Evolutionary conservation across 2,329 filamentous ascomycete species (phyloP).

Genomic region (Pseudogymnoascus sp.): DNA sequence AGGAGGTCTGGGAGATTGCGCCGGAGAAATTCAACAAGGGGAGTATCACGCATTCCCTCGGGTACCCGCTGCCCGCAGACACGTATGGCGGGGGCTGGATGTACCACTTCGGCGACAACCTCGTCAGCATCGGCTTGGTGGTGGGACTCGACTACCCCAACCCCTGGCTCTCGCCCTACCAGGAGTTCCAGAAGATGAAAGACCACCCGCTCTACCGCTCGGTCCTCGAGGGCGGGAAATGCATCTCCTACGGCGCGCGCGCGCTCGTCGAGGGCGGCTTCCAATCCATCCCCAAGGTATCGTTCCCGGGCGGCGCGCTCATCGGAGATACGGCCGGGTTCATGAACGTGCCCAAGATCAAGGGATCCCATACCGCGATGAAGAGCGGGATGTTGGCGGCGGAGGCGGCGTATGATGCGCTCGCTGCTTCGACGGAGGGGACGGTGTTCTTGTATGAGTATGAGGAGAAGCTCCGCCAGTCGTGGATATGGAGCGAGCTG

Average conservation of each 20-base stretch:
- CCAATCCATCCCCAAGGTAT: slow-evolving; percentile 94
- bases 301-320: slow-evolving; percentile 89
- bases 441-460: slow-evolving; percentile 92
- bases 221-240: slow-evolving; percentile 91
- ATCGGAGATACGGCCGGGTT: slow-evolving; percentile 96
- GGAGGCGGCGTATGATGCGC: slow-evolving; percentile 75
- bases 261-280: slow-evolving; percentile 91
- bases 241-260: slow-evolving; percentile 90
- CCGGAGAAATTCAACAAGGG: slow-evolving; percentile 88
- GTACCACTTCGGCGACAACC: slow-evolving; percentile 98
- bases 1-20: slow-evolving; percentile 95
- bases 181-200: slow-evolving; percentile 98
- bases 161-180: slow-evolving; percentile 91
- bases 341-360: slow-evolving; percentile 96
- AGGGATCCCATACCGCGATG: slow-evolving; percentile 97
- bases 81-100: slow-evolving; percentile 98
- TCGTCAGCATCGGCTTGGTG: slow-evolving; percentile 85
- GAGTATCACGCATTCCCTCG: slow-evolving; percentile 80
- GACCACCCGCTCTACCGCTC: slow-evolving; percentile 84
- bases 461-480: slow-evolving; percentile 78
- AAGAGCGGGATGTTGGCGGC: slow-evolving; percentile 94
- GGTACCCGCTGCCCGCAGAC: slow-evolving; percentile 78
- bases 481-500: slow-evolving; percentile 87
- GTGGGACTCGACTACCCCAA: slow-evolving; percentile 93
- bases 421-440: slow-evolving; percentile 49